Evolutionary conservation across 2,329 filamentous ascomycete genomes (phyloP), one percentile per base, ranked within the genome.

Genomic region (Alternaria consortialis): DNA sequence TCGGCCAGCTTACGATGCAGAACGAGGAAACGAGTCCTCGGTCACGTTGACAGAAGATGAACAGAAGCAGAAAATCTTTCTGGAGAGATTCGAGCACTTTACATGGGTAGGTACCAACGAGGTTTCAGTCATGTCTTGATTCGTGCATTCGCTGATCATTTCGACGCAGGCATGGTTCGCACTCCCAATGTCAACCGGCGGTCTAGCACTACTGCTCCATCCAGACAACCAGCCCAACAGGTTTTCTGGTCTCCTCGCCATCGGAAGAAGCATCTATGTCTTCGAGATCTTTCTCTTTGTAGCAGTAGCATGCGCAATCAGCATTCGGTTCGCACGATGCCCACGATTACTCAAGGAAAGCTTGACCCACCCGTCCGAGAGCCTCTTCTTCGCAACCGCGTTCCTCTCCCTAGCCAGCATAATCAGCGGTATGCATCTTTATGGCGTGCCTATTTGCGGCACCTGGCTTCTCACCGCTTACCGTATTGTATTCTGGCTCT

Each of bases 331-430:
- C 17, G n/a, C 32, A 12, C 37, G 27, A 2, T n/a, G 17, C 25
- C 51, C 51, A 9, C 13, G 25, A 20, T 25, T 53, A 11, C 17
- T 53, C 13, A 53, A 34, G 25, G 37, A 42, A 23, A 53, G 51
- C 37, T 27, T 53, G n/a, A 42, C 15, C n/a, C 39, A 53, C n/a
- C 51, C 51, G 5, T 53, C 51, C 27, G 39, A 53, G 17, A 36
- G 51, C 51, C 51, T 53, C 37, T 53, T 53, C 51, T 53, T 53
- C 20, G 51, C 51, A 13, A 53, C 51, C 1, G n/a, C n/a, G 17
- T 53, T 53, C 17, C 51, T 53, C 13, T 32, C 39, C 6, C 17
- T 44, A 5, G 51, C 51, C 17, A 43, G 51, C 29, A 43, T 44
- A 34, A 43, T 53, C 39, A 39, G 27, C 12, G 51, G 39, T 20